A percentile compares a stretch with the other conserved stretches of the same genome.
Evolutionary conservation across 2,329 filamentous ascomycete species (phyloP).

Genomic region (Calonectria pauciramosa): DNA sequence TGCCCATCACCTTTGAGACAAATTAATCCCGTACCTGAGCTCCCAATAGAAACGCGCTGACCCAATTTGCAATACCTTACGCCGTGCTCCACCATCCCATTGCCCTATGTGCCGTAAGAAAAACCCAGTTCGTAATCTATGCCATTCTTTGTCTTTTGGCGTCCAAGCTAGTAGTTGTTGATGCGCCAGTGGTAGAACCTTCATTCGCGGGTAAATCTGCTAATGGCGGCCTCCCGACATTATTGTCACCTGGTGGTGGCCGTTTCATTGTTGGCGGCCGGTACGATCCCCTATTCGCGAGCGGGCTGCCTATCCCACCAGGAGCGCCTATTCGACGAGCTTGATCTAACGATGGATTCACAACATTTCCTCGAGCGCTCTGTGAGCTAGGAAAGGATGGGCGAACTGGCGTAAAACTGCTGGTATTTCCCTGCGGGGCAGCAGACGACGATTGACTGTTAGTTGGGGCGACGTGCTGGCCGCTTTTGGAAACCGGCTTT

Average conservation of each 20-base stretch:
- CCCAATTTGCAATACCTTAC: constrained; percentile 17
- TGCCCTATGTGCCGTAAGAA: constrained; percentile 2
- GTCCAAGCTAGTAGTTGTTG: constrained; percentile 53
- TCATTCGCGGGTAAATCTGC: constrained; percentile 66
- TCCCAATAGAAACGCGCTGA: constrained; percentile 30
- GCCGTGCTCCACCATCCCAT: constrained; percentile 32
- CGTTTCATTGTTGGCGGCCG: constrained; percentile 72
- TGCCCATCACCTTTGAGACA: constrained; percentile 25
- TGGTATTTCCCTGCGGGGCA: constrained; percentile 39
- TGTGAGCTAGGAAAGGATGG: constrained; percentile 45
- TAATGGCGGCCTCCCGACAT: constrained; percentile 57
- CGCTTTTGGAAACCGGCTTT: constrained; percentile 75
- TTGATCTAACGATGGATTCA: constrained; percentile 68
- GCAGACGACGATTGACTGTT: constrained; percentile 43
- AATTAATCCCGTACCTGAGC: constrained; percentile 37
- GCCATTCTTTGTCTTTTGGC: constrained; percentile 66
- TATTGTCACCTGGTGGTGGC: constrained; percentile 52
- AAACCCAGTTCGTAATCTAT: constrained; percentile 37
- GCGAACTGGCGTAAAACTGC: constrained; percentile 49
- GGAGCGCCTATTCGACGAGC: constrained; percentile 72
- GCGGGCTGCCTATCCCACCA: constrained; percentile 65
- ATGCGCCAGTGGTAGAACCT: constrained; percentile 36
- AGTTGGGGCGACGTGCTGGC: constrained; percentile 65
- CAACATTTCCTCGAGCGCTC: constrained; percentile 55
- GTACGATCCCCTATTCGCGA: constrained; percentile 71